Conservation (phyloP, 257 asterid species). For the Ehretia macrophylla region DNA sequence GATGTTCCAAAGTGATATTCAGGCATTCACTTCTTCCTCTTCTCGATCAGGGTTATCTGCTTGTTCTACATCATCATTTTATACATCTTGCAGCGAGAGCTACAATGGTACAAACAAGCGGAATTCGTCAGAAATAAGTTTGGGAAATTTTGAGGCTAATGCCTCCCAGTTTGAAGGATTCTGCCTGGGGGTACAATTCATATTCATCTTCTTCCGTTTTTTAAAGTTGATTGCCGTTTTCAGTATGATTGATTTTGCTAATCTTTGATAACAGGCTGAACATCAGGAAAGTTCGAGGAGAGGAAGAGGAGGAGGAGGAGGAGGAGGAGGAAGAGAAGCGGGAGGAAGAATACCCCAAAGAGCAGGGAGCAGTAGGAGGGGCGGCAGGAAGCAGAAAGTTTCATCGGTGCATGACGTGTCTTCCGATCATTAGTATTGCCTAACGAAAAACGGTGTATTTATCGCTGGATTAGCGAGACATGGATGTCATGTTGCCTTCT, state of each 20-base stretch:
- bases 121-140: constrained; percentile 32
- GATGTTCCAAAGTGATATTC: constrained; percentile 49
- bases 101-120: constrained; percentile 33
- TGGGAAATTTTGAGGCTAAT: constrained; percentile 14
- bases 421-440: constrained; percentile 1
- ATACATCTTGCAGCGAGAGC: constrained; percentile 20
- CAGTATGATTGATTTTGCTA: neutral
- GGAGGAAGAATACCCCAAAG: constrained; percentile 33
- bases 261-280: constrained; percentile 35
- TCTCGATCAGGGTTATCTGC: constrained; percentile 32
- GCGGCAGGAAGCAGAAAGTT: constrained; percentile 33
- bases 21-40: constrained; percentile 31
- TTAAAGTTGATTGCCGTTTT: neutral
- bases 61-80: constrained; percentile 34
- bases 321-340: constrained; percentile 22
- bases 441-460: too few relatives aligned
- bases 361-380: constrained; percentile 29
- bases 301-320: constrained; percentile 38
- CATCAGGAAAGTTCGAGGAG: constrained; percentile 21
- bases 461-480: neutral
- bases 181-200: constrained; percentile 44
- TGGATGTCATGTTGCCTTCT: too few relatives aligned
- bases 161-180: constrained; percentile 38
- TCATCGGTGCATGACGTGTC: constrained; percentile 29
- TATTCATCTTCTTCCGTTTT: neutral